Base-by-base conservation (phyloP, 352 stramenopile genomes). In the Sclerospora graminicola region DNA sequence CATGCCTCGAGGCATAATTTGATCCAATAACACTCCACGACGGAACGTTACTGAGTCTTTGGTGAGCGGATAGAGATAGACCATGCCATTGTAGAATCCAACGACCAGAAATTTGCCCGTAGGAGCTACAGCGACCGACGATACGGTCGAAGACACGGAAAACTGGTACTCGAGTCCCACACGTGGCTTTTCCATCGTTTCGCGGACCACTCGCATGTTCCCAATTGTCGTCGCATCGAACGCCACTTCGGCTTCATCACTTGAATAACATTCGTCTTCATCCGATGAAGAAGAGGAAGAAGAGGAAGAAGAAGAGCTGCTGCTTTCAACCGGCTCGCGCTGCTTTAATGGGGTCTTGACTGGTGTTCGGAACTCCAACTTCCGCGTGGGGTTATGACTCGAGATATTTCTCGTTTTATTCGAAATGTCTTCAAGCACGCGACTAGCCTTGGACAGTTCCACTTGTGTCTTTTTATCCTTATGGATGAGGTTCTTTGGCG, bases 1-100 rank as follows among this genome's bases (percentile, higher is more conserved):
- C 68, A 91, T 84, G 39, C 72, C 77, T 4, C 77, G 67, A 13
- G 80, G 65, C 14, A 79, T 69, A 45, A 91, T 89, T 37, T 88
- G 74, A 51, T 85, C 77, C n/a, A 91, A 52, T 10, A 91, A 38
- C 2, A 91, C 76, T 1, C 80, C 80, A n/a, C 69, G 58, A 13
- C 65, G 68, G 56, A 85, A 91, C 2, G 68, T 39, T 6, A 84
- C 37, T 27, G 75, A 61, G 52, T 89, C 75, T 10, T 70, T 54
- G 0, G 52, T 71, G 2, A 91, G 48, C 9, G 80, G 80, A 36
- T 89, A 91, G 23, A 68, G 37, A 28, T 41, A 63, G 18, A 70
- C 37, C 55, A 63, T 79, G 33, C 80, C 80, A 33, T 88, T 88
- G 53, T 83, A 81, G 32, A 91, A 91, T 1, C 80, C 80, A 0